phyloP scores from a whole-genome alignment of 768 basidiomycete species.

The Tylopilus rubrobrunneus region DNA sequence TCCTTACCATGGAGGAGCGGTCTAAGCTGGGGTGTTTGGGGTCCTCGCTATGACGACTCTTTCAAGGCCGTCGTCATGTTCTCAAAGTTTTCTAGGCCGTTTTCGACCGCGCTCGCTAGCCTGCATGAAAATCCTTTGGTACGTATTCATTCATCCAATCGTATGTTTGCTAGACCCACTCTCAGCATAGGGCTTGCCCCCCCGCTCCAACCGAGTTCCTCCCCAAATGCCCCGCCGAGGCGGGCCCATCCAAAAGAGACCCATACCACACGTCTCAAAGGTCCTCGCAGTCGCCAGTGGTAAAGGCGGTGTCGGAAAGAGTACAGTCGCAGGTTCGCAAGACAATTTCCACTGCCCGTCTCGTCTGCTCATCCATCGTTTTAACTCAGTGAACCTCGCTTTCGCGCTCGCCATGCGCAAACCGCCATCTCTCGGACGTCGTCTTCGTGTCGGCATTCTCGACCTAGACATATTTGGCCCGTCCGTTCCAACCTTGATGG shows the following conservation, averaged over 20 bases:
- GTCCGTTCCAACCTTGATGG: slow-evolving; percentile 90
- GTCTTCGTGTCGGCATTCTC: slow-evolving; percentile 75
- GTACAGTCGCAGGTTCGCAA: slow-evolving; percentile 78
- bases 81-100: slow-evolving; percentile 11
- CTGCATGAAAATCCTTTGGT: slow-evolving; percentile 59
- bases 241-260: slow-evolving; percentile 49
- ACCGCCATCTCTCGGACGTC: slow-evolving; percentile 29
- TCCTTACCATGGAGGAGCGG: slow-evolving; percentile 12
- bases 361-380: slow-evolving; percentile 7
- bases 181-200: slow-evolving; percentile 32
- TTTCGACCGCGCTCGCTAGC: slow-evolving; percentile 13
- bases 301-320: slow-evolving; percentile 96
- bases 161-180: slow-evolving; percentile 11
- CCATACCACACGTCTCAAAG: slow-evolving; percentile 70
- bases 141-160: slow-evolving; percentile 10
- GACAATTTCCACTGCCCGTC: background rate
- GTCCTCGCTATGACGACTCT: background rate
- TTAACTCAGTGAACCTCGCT: slow-evolving; percentile 68
- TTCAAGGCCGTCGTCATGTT: background rate
- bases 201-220: slow-evolving; percentile 39
- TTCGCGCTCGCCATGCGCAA: slow-evolving; percentile 59
- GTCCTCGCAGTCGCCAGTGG: slow-evolving; percentile 86
- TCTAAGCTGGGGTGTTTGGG: background rate
- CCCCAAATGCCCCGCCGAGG: slow-evolving; percentile 55
- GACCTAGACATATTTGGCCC: slow-evolving; percentile 97